Conservation (phyloP, 805 yeast genomes). For the Nakazawaea siamensis region DNA sequence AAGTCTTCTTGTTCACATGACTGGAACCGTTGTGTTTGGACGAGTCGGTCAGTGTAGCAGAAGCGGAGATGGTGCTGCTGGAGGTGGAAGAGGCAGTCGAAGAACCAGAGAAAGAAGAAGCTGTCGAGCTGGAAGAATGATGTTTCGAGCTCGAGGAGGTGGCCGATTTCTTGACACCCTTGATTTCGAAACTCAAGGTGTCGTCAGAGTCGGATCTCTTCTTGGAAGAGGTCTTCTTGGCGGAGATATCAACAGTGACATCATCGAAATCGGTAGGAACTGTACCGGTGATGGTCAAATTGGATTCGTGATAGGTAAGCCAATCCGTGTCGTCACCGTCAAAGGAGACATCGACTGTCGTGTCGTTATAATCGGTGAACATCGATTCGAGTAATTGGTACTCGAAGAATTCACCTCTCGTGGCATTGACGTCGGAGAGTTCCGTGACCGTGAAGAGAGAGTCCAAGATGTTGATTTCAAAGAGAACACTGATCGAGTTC, state of each 20-base stretch:
- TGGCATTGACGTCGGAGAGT: slow-evolving; percentile 58
- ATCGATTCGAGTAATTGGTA: slow-evolving; percentile 45
- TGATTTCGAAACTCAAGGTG: slow-evolving; percentile 40
- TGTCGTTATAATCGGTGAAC: slow-evolving; percentile 45
- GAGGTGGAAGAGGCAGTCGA: slow-evolving; percentile 19
- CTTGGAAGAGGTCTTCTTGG: slow-evolving; percentile 18
- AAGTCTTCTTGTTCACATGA: slow-evolving; percentile 33
- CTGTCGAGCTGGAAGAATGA: slow-evolving; percentile 18
- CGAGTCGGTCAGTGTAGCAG: slow-evolving; percentile 16
- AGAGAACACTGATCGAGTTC: slow-evolving; percentile 51
- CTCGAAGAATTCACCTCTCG: slow-evolving; percentile 51
- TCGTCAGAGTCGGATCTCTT: slow-evolving; percentile 5
- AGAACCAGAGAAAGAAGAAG: slow-evolving; percentile 18
- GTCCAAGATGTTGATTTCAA: slow-evolving; percentile 42
- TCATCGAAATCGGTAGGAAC: slow-evolving; percentile 45
- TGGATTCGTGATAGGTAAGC: slow-evolving; percentile 54
- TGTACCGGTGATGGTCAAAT: slow-evolving; percentile 61
- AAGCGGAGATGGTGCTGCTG: slow-evolving; percentile 23
- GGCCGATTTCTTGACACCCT: slow-evolving; percentile 33
- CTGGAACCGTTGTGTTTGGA: slow-evolving; percentile 1
- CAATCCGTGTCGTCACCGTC: slow-evolving; percentile 39
- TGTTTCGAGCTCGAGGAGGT: slow-evolving; percentile 13
- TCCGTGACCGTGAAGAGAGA: slow-evolving; percentile 48
- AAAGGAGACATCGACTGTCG: slow-evolving; percentile 38
- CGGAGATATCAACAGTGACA: slow-evolving; percentile 34